phyloP scores from a whole-genome alignment of 257 asterid genomes.

The Solanum rostratum region DNA sequence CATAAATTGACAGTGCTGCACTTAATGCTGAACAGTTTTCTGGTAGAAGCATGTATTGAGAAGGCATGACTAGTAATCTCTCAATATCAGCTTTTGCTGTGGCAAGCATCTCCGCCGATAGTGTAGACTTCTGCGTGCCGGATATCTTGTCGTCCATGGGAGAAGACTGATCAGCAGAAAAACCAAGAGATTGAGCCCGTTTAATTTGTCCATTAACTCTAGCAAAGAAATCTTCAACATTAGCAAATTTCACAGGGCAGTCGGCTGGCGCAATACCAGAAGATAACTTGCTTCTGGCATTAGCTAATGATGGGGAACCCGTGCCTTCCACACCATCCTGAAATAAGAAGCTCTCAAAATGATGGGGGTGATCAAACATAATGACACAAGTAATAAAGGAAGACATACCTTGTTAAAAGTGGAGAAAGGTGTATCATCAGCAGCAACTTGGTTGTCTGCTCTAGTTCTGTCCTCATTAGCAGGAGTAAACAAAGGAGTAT shows the following conservation, averaged over 20 bases:
- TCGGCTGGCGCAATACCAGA: neutral
- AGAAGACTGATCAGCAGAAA: neutral
- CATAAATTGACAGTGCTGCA: neutral
- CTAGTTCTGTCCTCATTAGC: no score
- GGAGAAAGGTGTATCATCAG: neutral
- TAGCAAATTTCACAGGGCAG: neutral
- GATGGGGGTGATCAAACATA: neutral
- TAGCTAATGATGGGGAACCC: neutral
- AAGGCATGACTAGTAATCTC: neutral
- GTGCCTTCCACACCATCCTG: neutral
- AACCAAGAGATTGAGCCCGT: neutral
- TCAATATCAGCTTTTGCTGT: neutral
- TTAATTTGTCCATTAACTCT: neutral
- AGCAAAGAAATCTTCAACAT: conserved; percentile 1
- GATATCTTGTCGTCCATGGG: neutral
- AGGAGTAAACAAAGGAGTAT: neutral
- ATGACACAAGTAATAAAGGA: neutral
- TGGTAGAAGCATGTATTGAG: neutral
- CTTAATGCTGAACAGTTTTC: neutral
- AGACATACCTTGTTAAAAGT: neutral
- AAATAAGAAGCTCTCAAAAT: neutral
- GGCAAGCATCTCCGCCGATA: neutral
- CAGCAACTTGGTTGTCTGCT: no score
- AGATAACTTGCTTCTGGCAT: neutral
- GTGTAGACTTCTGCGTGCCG: neutral